Evolutionary conservation across 176 grass and related monocot species (phyloP).

Genomic region (Chrysopogon serrulatus): DNA sequence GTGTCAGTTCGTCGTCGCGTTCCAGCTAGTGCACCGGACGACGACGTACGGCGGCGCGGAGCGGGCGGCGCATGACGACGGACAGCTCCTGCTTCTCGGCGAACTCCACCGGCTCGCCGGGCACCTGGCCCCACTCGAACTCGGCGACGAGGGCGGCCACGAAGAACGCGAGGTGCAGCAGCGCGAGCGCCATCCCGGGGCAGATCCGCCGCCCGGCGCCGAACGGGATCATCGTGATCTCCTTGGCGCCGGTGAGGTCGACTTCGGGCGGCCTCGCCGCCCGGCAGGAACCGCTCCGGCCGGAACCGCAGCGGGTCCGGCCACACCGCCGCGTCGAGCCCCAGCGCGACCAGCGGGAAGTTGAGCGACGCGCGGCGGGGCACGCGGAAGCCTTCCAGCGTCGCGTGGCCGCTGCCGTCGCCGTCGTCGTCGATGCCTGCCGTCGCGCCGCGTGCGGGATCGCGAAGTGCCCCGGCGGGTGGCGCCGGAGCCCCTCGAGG

Average conservation of each 20-base stretch:
- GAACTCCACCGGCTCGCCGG: slow-evolving; percentile 23
- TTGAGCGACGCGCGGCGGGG: slow-evolving; percentile 25
- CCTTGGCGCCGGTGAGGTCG: not conserved
- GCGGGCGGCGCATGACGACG: not conserved
- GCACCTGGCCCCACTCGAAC: slow-evolving; percentile 29
- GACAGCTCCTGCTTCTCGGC: not conserved
- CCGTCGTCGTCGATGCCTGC: too few relatives aligned
- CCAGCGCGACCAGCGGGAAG: slow-evolving; percentile 32
- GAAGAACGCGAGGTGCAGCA: slow-evolving; percentile 19
- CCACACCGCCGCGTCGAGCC: slow-evolving; percentile 32
- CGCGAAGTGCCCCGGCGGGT: slow-evolving; percentile 42
- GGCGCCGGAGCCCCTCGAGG: slow-evolving; percentile 39
- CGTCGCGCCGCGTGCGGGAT: slow-evolving; percentile 34
- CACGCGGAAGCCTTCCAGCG: slow-evolving; percentile 35
- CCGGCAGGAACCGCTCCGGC: slow-evolving; percentile 33
- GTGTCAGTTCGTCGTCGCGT: too few relatives aligned
- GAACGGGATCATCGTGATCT: slow-evolving; percentile 23
- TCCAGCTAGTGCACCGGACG: too few relatives aligned
- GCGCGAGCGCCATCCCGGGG: not conserved
- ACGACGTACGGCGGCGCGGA: not conserved
- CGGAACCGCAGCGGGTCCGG: not conserved
- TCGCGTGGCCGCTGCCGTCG: not conserved
- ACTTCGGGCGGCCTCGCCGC: slow-evolving; percentile 17
- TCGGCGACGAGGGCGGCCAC: slow-evolving; percentile 27
- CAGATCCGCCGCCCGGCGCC: not conserved